Percentiles rank a stretch among this genome's conserved stretches.
Evolutionary conservation across 1,284 basidiomycete species (phyloP).

Genomic region (Irpex sp.): DNA sequence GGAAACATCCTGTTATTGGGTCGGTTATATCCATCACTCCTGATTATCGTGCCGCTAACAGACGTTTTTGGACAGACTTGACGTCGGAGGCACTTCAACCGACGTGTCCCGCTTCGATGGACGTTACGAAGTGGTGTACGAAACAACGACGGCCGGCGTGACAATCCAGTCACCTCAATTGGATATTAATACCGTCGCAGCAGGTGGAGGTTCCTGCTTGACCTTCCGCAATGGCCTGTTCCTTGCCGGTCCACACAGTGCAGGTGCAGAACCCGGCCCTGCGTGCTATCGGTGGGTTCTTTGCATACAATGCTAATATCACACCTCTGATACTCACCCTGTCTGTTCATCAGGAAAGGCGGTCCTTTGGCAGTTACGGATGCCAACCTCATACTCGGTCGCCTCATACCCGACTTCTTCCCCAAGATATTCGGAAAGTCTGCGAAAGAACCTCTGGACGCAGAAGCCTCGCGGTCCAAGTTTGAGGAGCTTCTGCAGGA

Average conservation of each 20-base stretch:
- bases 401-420: slow-evolving; percentile 81
- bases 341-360: slow-evolving; percentile 56
- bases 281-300: slow-evolving; percentile 66
- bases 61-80: slow-evolving; percentile 42
- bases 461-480: slow-evolving; percentile 55
- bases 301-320: neutral
- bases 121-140: slow-evolving; percentile 83
- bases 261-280: slow-evolving; percentile 83
- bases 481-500: slow-evolving; percentile 66
- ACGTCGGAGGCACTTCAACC: slow-evolving; percentile 86
- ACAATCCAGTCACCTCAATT: slow-evolving; percentile 87
- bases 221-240: slow-evolving; percentile 81
- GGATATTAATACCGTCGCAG: slow-evolving; percentile 87
- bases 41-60: neutral
- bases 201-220: slow-evolving; percentile 83
- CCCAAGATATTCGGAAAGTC: slow-evolving; percentile 86
- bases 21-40: slow-evolving; percentile 28
- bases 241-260: slow-evolving; percentile 80
- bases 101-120: slow-evolving; percentile 90
- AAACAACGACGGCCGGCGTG: slow-evolving; percentile 89
- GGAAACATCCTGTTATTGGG: slow-evolving; percentile 73
- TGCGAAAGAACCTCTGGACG: slow-evolving; percentile 81
- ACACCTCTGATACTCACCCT: neutral
- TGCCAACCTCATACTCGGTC: slow-evolving; percentile 81
- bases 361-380: slow-evolving; percentile 86